Evolutionary conservation across 2,329 filamentous ascomycete species (phyloP), one percentile per base, ranked within the genome.

Genomic region (Sclerotinia sclerotiorum): DNA sequence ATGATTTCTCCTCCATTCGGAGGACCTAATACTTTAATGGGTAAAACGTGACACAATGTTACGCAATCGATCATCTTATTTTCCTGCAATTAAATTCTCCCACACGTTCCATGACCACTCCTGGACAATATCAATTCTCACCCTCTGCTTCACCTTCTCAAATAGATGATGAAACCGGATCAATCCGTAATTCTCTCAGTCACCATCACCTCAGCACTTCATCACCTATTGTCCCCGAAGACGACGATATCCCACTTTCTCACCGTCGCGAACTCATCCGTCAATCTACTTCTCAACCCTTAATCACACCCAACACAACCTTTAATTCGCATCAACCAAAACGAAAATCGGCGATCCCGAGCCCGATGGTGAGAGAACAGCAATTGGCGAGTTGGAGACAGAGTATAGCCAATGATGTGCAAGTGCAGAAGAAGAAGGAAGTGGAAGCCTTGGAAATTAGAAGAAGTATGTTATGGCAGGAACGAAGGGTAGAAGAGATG

Each of bases 201-300:
- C n/a, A 24, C 39, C 29, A 27, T 32, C 54, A 27, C 7, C 2
- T 21, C 15, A 58, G 17, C 52, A 58, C 21, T 46, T 35, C 63
- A 48, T 72, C 76, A 29, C 72, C 76, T 24, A 70, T 78, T 1
- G 73, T 77, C 0, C 80, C 80, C 65, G 82, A 84, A 46, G 78
- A 81, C 13, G 91, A 94, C 70, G 86, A 93, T 68, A 82, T 94
- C 72, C 89, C 91, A 0, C 82, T 95, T 24, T 90, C 87, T 54
- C 86, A 90, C 73, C 88, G 91, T 55, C 85, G 84, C 67, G 80
- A 85, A 57, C 78, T 90, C 39, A 86, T 91, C 67, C 79, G 80
- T n/a, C 86, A 73, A 69, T 68, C 69, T 5, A 71, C 70, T 21
- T 57, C 72, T 11, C 51, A 69, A 42, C 42, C 68, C 10, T 32